These are phyloP conservation scores for Mortierella antarctica DNA, from an alignment of 192 early-diverging fungal genomes.

Conservation along the genomic window DNA sequence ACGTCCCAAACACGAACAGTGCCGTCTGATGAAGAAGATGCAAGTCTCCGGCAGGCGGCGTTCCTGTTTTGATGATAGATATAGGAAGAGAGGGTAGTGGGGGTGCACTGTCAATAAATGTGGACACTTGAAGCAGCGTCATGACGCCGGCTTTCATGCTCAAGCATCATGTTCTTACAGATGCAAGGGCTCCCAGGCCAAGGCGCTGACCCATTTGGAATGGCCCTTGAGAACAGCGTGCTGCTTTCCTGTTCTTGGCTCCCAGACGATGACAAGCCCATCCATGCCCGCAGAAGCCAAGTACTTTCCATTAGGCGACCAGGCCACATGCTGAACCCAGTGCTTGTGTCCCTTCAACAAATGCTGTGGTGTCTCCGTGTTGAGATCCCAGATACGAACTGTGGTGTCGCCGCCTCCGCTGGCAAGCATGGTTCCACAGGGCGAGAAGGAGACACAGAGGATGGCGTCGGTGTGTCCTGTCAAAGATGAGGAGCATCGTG, in stretches of 20 bases:
- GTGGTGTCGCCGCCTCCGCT: conserved; percentile 95
- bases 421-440: conserved; percentile 91
- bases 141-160: not conserved
- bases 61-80: conserved; percentile 62
- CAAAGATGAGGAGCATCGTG: conserved; percentile 90
- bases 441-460: conserved; percentile 89
- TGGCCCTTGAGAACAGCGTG: conserved; percentile 82
- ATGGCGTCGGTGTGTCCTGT: conserved; percentile 94
- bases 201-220: conserved; percentile 86
- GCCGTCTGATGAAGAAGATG: conserved; percentile 91
- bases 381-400: conserved; percentile 96
- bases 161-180: conserved; percentile 55
- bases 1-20: conserved; percentile 96
- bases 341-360: conserved; percentile 77
- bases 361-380: conserved; percentile 92
- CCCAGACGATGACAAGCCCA: conserved; percentile 87
- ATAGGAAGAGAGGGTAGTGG: not conserved
- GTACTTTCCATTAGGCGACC: conserved; percentile 88
- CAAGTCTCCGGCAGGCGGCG: conserved; percentile 80
- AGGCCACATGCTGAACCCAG: conserved; percentile 94
- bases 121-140: too few relatives aligned
- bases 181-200: conserved; percentile 96
- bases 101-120: not conserved
- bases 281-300: conserved; percentile 97
- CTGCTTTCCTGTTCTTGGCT: conserved; percentile 84